Evolutionary conservation across 2,329 filamentous ascomycete genomes (phyloP).

Genomic region (Sarocladium brachiariae): DNA sequence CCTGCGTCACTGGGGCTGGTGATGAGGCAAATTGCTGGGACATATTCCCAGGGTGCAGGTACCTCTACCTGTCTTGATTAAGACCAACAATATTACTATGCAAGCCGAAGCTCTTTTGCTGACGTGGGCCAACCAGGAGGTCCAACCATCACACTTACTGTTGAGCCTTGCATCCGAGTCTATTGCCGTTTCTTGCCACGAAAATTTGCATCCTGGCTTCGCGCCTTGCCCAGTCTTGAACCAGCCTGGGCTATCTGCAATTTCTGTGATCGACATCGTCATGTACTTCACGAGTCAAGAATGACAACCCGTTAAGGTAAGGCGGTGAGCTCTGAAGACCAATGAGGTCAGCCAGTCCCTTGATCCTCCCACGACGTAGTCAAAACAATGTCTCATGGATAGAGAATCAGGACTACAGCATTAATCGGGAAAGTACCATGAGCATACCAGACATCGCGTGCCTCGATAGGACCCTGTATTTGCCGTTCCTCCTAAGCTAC

Average conservation of each 20-base stretch:
- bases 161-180: no score
- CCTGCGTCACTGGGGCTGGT: constrained; percentile 2
- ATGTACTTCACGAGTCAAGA: constrained; percentile 1
- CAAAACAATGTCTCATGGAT: neutral
- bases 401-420: neutral
- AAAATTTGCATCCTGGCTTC: no score
- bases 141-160: no score
- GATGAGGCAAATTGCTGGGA: constrained; percentile 6
- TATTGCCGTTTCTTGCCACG: no score
- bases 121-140: no score
- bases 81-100: no score
- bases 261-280: neutral
- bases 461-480: neutral
- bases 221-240: no score
- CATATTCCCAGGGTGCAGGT: neutral
- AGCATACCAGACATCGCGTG: neutral
- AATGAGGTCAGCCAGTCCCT: neutral
- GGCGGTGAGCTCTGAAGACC: neutral
- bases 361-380: neutral
- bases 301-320: neutral
- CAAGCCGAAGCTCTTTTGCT: no score
- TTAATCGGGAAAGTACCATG: neutral
- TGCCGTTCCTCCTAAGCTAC: neutral
- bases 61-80: constrained; percentile 4
- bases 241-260: no score